A percentile compares a stretch with the other conserved stretches of the same genome.
Evolutionary conservation across 176 grass and related monocot genomes (phyloP).

Genomic region (Zizania latifolia): DNA sequence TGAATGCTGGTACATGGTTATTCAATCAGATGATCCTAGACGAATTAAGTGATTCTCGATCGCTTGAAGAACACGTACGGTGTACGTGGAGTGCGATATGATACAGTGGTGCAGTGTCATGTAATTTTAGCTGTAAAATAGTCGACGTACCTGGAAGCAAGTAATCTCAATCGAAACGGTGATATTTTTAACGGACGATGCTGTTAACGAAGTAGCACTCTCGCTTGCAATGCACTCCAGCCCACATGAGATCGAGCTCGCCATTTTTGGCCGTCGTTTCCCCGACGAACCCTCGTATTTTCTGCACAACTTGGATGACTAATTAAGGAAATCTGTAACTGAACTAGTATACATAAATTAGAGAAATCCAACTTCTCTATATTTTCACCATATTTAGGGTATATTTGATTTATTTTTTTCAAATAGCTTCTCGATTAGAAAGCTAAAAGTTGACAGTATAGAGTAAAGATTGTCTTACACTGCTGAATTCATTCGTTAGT

Average conservation of each 20-base stretch:
- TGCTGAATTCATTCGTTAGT: no score
- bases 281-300: slow-evolving; percentile 28
- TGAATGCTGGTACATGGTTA: no score
- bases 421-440: no score
- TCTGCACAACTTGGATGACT: slow-evolving; percentile 23
- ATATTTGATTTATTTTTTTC: no score
- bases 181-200: neutral
- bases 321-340: no score
- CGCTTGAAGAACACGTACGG: neutral
- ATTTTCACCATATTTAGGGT: no score
- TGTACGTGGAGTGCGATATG: neutral
- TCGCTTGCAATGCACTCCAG: slow-evolving; percentile 34
- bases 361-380: no score
- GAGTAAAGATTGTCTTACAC: no score
- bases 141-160: neutral
- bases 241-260: slow-evolving; percentile 27
- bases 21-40: neutral
- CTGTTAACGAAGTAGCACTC: neutral
- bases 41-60: neutral
- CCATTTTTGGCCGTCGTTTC: slow-evolving; percentile 13
- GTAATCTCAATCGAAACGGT: neutral
- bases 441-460: no score
- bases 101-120: neutral
- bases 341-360: no score
- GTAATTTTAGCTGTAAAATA: neutral